phyloP scores from a whole-genome alignment of 2,329 filamentous ascomycete species.

The Trichophyton verrucosum region DNA sequence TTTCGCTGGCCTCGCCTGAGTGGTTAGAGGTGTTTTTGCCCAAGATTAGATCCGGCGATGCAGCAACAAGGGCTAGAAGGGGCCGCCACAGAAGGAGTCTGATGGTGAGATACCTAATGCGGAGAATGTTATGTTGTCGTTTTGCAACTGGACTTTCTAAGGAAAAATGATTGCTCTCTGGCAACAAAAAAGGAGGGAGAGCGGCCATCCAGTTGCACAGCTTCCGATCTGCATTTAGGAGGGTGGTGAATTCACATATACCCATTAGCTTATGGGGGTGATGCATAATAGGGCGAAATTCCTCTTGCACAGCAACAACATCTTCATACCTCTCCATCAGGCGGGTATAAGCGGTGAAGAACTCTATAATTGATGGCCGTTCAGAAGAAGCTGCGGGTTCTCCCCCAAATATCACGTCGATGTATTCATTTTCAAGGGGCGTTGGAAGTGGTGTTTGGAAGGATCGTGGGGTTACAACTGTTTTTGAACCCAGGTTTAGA shows the following conservation, averaged over 20 bases:
- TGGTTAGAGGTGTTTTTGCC: not conserved
- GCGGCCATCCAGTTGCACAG: conserved; percentile 18
- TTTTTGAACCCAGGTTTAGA: conserved; percentile 14
- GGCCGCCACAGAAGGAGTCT: conserved; percentile 16
- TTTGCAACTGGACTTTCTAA: conserved; percentile 14
- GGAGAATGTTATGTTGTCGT: conserved; percentile 18
- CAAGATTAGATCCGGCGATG: conserved; percentile 9
- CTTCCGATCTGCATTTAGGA: conserved; percentile 14
- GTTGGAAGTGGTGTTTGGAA: conserved; percentile 16
- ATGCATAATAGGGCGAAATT: conserved; percentile 12
- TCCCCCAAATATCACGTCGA: conserved; percentile 15
- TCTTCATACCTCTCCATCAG: conserved; percentile 18
- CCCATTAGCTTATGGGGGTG: conserved; percentile 16
- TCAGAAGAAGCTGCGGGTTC: conserved; percentile 8
- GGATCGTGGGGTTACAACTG: conserved; percentile 12
- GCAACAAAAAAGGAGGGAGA: conserved; percentile 15
- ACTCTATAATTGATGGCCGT: conserved; percentile 18
- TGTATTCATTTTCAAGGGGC: conserved; percentile 18
- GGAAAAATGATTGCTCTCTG: not conserved
- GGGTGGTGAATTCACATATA: conserved; percentile 12
- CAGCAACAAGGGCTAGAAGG: conserved; percentile 10
- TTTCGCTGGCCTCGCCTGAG: not conserved
- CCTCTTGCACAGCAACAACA: conserved; percentile 15
- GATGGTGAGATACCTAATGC: conserved; percentile 17
- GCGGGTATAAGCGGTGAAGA: conserved; percentile 15